Evolutionary conservation across 345 rosid species (phyloP).

Genomic region (Durio zibethinus): DNA sequence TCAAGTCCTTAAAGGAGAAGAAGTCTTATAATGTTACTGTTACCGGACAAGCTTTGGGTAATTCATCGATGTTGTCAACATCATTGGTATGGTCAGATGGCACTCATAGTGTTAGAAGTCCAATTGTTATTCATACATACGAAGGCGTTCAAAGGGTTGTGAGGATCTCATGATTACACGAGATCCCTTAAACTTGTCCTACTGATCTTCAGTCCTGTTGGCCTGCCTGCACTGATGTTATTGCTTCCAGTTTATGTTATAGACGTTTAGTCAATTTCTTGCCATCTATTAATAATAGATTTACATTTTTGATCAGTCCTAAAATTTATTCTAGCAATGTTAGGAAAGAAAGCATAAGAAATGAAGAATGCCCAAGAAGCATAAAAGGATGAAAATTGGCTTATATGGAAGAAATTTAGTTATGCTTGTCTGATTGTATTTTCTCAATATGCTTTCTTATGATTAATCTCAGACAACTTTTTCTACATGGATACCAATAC

Average conservation of each 20-base stretch:
- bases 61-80: neutral
- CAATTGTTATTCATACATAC: constrained; percentile 16
- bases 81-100: constrained; percentile 24
- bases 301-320: neutral
- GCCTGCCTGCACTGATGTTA: neutral
- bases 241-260: neutral
- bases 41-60: neutral
- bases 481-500: too few species aligned
- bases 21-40: constrained; percentile 17
- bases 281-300: neutral
- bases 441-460: too few species aligned
- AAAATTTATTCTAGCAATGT: neutral
- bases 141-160: neutral
- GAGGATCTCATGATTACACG: neutral
- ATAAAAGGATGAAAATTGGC: too few species aligned
- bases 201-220: neutral
- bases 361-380: too few species aligned
- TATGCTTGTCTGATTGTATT: too few species aligned
- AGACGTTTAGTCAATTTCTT: neutral
- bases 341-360: too few species aligned
- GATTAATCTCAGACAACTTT: too few species aligned
- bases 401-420: too few species aligned
- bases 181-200: neutral
- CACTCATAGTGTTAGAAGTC: constrained; percentile 17
- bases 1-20: constrained; percentile 18